These are phyloP conservation scores for Colletotrichum theobromicola DNA, from an alignment of 2,329 filamentous ascomycete genomes.

Conservation along the genomic window DNA sequence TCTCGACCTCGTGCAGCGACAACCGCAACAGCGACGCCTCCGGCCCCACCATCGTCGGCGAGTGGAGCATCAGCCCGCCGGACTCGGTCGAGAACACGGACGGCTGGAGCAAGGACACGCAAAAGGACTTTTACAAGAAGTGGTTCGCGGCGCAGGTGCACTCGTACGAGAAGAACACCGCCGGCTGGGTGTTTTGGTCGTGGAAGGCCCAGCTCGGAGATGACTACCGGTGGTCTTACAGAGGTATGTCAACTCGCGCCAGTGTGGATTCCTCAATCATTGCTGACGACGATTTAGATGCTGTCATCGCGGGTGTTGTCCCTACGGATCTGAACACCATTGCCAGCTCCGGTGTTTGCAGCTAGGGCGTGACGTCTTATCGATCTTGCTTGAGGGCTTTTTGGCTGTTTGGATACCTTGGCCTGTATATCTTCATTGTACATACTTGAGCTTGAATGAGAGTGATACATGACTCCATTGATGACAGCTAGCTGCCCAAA, in stretches of 20 bases:
- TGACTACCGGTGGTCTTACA: slow-evolving; percentile 35
- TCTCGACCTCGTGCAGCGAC: slow-evolving; percentile 54
- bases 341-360: slow-evolving; percentile 7
- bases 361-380: not conserved
- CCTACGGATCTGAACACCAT: slow-evolving; percentile 15
- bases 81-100: slow-evolving; percentile 48
- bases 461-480: not conserved
- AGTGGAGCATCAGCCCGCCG: slow-evolving; percentile 61
- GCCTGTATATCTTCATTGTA: not conserved
- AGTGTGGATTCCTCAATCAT: not conserved
- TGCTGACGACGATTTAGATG: not conserved
- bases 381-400: not conserved
- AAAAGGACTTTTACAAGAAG: slow-evolving; percentile 53
- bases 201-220: slow-evolving; percentile 54
- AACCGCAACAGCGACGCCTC: slow-evolving; percentile 43
- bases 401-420: not conserved
- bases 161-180: slow-evolving; percentile 55
- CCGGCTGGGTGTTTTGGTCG: slow-evolving; percentile 65
- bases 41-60: slow-evolving; percentile 58
- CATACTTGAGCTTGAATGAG: not conserved
- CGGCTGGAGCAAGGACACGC: slow-evolving; percentile 46
- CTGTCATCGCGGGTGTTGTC: slow-evolving; percentile 15
- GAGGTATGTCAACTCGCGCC: not conserved
- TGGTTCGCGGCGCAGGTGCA: slow-evolving; percentile 40
- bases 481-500: not conserved